Percentiles rank a stretch among this genome's conserved stretches.
Evolutionary conservation across 352 stramenopile genomes (phyloP).

Genomic region (Phytophthora quininea): DNA sequence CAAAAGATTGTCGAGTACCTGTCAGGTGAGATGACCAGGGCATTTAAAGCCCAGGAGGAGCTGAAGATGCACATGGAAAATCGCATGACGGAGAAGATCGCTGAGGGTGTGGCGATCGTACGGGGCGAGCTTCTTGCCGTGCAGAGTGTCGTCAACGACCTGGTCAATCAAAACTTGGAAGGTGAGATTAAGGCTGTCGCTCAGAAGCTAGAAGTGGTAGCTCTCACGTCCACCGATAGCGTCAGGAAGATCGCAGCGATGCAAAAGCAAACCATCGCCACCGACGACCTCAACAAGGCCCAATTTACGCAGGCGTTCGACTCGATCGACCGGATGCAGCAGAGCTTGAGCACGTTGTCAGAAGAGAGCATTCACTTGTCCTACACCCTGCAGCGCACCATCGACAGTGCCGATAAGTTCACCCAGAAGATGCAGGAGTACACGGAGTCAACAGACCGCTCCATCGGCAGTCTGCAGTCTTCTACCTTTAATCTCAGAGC

Average conservation of each 20-base stretch:
- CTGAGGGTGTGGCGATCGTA: conserved; percentile 53
- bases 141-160: conserved; percentile 52
- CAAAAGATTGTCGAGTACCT: conserved; percentile 51
- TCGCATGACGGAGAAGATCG: conserved; percentile 57
- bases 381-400: conserved; percentile 67
- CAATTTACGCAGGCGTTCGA: conserved; percentile 74
- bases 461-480: conserved; percentile 45
- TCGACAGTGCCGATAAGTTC: conserved; percentile 53
- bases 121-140: conserved; percentile 58
- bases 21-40: conserved; percentile 46
- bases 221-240: conserved; percentile 54
- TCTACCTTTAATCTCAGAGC: conserved; percentile 43
- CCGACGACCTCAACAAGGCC: conserved; percentile 61
- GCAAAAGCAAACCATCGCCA: conserved; percentile 59
- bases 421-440: conserved; percentile 57
- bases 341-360: conserved; percentile 70
- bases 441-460: conserved; percentile 44
- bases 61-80: conserved; percentile 60
- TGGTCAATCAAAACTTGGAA: conserved; percentile 67
- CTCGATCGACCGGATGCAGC: conserved; percentile 64
- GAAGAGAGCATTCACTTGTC: conserved; percentile 76
- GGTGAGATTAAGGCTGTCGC: conserved; percentile 58
- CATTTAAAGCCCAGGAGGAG: conserved; percentile 44
- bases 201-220: conserved; percentile 59
- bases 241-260: conserved; percentile 63